phyloP scores from a whole-genome alignment of 805 yeast genomes.

The Wickerhamomyces strasburgensis region DNA sequence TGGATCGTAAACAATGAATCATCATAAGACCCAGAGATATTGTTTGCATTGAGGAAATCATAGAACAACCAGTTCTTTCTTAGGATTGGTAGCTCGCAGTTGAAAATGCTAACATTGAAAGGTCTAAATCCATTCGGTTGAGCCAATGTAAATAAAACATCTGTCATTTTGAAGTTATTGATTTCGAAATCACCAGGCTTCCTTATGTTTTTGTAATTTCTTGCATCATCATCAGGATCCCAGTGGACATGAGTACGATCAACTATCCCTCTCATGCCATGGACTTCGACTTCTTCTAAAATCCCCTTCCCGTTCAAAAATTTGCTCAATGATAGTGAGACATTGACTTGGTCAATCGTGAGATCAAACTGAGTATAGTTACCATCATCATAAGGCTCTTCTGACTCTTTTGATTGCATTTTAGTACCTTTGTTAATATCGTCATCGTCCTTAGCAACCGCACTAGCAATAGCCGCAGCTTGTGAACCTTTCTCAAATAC shows the following conservation, averaged over 20 bases:
- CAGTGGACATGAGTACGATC: conserved; percentile 86
- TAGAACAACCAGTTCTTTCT: conserved; percentile 92
- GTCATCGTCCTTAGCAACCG: conserved; percentile 3
- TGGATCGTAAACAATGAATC: conserved; percentile 90
- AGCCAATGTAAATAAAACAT: conserved; percentile 70
- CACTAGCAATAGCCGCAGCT: conserved; percentile 49
- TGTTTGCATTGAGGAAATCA: conserved; percentile 79
- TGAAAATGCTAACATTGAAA: conserved; percentile 82
- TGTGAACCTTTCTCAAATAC: conserved; percentile 69
- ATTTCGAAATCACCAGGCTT: conserved; percentile 92
- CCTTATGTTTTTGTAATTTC: conserved; percentile 67
- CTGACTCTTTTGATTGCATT: conserved; percentile 12
- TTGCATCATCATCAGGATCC: conserved; percentile 78
- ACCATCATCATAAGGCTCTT: conserved; percentile 66
- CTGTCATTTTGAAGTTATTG: conserved; percentile 76
- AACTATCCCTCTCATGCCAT: conserved; percentile 86
- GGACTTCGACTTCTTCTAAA: conserved; percentile 69
- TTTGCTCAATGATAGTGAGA: conserved; percentile 74
- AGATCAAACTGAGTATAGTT: conserved; percentile 95
- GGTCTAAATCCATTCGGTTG: conserved; percentile 83
- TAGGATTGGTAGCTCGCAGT: conserved; percentile 71
- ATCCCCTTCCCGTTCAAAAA: conserved; percentile 92
- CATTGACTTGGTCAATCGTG: conserved; percentile 78
- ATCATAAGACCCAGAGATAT: conserved; percentile 88
- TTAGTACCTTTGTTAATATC: background rate